Percentiles rank a stretch among this genome's conserved stretches.
phyloP scores from a whole-genome alignment of 805 yeast genomes.

The Jamesozyma hellenica region DNA sequence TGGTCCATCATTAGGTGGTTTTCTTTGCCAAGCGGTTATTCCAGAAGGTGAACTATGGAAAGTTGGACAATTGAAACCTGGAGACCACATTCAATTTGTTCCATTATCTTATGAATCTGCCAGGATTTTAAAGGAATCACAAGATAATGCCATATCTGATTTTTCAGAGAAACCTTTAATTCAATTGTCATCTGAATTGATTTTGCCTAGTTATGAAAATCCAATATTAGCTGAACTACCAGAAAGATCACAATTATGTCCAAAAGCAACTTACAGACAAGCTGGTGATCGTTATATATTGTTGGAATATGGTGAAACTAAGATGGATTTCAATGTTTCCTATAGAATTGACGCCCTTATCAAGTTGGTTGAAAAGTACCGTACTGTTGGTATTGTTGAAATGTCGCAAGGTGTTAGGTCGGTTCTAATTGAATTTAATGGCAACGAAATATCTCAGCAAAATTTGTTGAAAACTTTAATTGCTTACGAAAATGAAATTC shows the following conservation, averaged over 20 bases:
- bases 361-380: conserved; percentile 53
- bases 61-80: conserved; percentile 95
- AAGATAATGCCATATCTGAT: conserved; percentile 43
- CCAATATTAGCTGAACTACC: conserved; percentile 57
- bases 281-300: conserved; percentile 93
- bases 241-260: conserved; percentile 41
- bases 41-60: conserved; percentile 97
- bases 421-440: conserved; percentile 78
- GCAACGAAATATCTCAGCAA: conserved; percentile 48
- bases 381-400: conserved; percentile 76
- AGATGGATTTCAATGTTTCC: conserved; percentile 72
- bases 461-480: conserved; percentile 52
- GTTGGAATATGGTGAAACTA: conserved; percentile 86
- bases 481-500: conserved; percentile 67
- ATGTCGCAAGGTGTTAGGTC: conserved; percentile 98
- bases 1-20: conserved; percentile 96
- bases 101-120: conserved; percentile 70
- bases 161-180: conserved; percentile 11
- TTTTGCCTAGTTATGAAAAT: conserved; percentile 41
- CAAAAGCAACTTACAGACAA: conserved; percentile 78
- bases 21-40: conserved; percentile 93
- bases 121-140: conserved; percentile 46
- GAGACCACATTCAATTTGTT: conserved; percentile 71
- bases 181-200: conserved; percentile 25
- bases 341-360: conserved; percentile 80